These are phyloP conservation scores for Verticillium albo-atrum DNA, from an alignment of 2,329 filamentous ascomycete genomes.

Conservation along the genomic window DNA sequence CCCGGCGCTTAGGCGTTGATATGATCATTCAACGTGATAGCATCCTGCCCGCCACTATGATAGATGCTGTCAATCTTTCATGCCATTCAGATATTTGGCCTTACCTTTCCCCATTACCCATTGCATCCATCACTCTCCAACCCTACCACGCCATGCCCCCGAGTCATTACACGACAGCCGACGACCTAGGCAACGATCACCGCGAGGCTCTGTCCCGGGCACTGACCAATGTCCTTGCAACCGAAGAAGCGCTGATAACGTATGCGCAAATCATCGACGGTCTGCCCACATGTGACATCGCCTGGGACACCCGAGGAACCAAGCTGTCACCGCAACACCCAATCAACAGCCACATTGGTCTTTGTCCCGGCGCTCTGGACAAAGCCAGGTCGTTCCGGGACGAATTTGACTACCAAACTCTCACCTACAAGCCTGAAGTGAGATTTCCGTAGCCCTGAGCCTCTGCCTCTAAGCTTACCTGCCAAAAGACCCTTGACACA, in stretches of 20 bases:
- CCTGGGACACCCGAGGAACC: not conserved
- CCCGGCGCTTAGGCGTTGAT: too few species aligned
- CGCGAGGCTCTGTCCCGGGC: not conserved
- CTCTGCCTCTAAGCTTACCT: not conserved
- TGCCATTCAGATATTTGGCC: too few species aligned
- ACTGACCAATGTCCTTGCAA: not conserved
- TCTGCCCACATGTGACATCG: not conserved
- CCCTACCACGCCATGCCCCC: not conserved
- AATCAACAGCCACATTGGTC: not conserved
- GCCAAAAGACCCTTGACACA: not conserved
- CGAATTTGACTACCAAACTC: not conserved
- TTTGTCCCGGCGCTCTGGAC: not conserved
- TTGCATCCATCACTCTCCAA: not conserved
- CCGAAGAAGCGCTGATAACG: not conserved
- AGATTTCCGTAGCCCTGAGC: not conserved
- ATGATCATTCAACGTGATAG: too few species aligned
- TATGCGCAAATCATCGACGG: slow-evolving; percentile 1
- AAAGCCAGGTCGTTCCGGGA: not conserved
- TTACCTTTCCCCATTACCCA: too few species aligned
- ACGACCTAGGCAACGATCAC: not conserved
- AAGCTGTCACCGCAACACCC: not conserved
- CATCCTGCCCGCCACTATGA: too few species aligned
- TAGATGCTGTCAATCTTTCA: too few species aligned
- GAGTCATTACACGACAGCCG: not conserved
- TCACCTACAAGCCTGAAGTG: not conserved